A percentile compares a stretch with the other conserved stretches of the same genome.
phyloP scores from a whole-genome alignment of 1,284 basidiomycete genomes.

The Inonotus obliquus region DNA sequence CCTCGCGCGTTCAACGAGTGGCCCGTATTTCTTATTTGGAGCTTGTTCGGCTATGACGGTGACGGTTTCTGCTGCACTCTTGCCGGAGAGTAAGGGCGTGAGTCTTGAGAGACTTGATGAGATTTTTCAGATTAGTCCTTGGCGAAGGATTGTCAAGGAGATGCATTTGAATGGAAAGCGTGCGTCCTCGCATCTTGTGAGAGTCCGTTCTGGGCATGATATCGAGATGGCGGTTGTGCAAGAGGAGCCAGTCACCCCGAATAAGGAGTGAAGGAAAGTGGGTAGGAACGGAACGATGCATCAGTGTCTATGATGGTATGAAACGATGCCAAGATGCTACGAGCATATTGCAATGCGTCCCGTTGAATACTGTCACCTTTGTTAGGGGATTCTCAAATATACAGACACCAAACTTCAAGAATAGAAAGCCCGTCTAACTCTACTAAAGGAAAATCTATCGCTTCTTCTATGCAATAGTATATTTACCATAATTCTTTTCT shows the following conservation, averaged over 20 bases:
- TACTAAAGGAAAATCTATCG: not conserved
- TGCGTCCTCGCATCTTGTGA: not conserved
- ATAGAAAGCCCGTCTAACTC: not conserved
- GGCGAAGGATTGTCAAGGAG: conserved; percentile 17
- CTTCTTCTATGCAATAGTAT: conserved; percentile 57
- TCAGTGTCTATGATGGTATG: not conserved
- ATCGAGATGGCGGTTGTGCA: not conserved
- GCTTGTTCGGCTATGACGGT: conserved; percentile 34
- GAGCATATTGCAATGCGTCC: too few relatives aligned
- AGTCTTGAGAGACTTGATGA: conserved; percentile 39
- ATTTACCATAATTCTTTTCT: conserved; percentile 86
- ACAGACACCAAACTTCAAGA: too few relatives aligned
- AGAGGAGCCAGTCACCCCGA: not conserved
- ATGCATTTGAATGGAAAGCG: not conserved
- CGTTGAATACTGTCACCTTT: too few relatives aligned
- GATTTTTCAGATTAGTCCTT: conserved; percentile 32
- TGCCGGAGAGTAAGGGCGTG: conserved; percentile 43
- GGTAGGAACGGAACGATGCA: not conserved
- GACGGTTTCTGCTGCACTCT: conserved; percentile 35
- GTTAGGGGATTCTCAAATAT: too few relatives aligned
- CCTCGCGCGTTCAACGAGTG: conserved; percentile 38
- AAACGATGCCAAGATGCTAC: not conserved
- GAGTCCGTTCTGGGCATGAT: not conserved
- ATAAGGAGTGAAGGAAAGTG: not conserved
- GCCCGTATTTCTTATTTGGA: conserved; percentile 48